phyloP scores from a whole-genome alignment of 345 rosid species.

The Hibiscus tridactylites region DNA sequence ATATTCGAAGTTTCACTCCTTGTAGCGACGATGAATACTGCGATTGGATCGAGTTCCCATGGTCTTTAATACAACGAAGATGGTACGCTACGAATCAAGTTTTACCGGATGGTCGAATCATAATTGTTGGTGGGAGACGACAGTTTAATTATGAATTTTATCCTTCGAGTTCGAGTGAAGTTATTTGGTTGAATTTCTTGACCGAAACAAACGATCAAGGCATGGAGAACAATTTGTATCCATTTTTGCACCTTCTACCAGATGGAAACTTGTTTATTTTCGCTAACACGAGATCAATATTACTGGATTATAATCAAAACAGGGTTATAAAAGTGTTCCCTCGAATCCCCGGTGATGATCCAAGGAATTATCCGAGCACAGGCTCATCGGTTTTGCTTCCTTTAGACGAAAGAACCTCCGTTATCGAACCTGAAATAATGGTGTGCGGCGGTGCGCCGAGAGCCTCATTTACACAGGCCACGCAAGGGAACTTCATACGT shows the following conservation, averaged over 20 bases:
- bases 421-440: constrained; percentile 48
- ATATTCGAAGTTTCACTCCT: constrained; percentile 44
- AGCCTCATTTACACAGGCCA: constrained; percentile 27
- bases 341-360: constrained; percentile 42
- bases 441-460: constrained; percentile 78
- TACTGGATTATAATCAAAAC: constrained; percentile 49
- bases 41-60: constrained; percentile 64
- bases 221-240: constrained; percentile 77
- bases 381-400: constrained; percentile 82
- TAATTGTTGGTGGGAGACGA: constrained; percentile 69
- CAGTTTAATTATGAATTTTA: constrained; percentile 64
- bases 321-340: constrained; percentile 49
- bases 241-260: constrained; percentile 74
- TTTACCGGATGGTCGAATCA: constrained; percentile 60
- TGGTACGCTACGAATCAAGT: constrained; percentile 80
- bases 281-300: constrained; percentile 62
- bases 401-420: constrained; percentile 30
- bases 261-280: constrained; percentile 79
- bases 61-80: constrained; percentile 42
- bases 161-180: constrained; percentile 23
- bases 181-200: constrained; percentile 33
- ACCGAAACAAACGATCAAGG: constrained; percentile 36
- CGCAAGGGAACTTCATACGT: constrained; percentile 15
- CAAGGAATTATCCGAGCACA: constrained; percentile 79
- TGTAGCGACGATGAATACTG: constrained; percentile 31